phyloP scores from a whole-genome alignment of 1,284 basidiomycete species.

The Marasmius sp. region DNA sequence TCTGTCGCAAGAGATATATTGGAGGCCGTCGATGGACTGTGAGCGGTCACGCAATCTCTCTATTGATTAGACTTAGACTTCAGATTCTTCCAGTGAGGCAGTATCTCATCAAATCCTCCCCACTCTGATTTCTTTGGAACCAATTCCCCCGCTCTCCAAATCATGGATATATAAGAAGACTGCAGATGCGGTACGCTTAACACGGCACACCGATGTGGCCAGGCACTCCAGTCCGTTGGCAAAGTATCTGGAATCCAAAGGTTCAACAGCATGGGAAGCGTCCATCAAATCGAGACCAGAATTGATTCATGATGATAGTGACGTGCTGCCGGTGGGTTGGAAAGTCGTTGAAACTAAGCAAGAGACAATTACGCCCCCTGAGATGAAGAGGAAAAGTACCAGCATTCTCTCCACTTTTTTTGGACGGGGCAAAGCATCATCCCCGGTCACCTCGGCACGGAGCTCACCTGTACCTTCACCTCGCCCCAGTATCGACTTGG shows the following conservation, averaged over 20 bases:
- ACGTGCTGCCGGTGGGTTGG: conserved; percentile 65
- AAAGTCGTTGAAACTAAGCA: conserved; percentile 48
- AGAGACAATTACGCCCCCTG: conserved; percentile 22
- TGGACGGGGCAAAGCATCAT: conserved; percentile 40
- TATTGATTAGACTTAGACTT: neutral
- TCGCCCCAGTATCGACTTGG: conserved; percentile 34
- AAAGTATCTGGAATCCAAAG: conserved; percentile 65
- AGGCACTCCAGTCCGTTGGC: neutral
- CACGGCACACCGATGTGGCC: neutral
- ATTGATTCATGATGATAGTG: conserved; percentile 40
- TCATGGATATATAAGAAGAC: conserved; percentile 1
- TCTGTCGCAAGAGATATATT: neutral
- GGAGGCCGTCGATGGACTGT: neutral
- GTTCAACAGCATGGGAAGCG: conserved; percentile 71
- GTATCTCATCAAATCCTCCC: neutral
- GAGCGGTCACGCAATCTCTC: neutral
- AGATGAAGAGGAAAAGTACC: conserved; percentile 46
- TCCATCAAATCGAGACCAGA: conserved; percentile 58
- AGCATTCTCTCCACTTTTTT: conserved; percentile 73
- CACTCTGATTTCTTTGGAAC: neutral
- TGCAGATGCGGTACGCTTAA: neutral
- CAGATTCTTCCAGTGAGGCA: neutral
- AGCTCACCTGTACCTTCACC: conserved; percentile 19
- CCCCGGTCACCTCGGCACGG: conserved; percentile 23
- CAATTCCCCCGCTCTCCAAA: neutral